These are phyloP conservation scores for Avena insularis DNA, from an alignment of 176 grass and related monocot genomes.

Conservation along the genomic window DNA sequence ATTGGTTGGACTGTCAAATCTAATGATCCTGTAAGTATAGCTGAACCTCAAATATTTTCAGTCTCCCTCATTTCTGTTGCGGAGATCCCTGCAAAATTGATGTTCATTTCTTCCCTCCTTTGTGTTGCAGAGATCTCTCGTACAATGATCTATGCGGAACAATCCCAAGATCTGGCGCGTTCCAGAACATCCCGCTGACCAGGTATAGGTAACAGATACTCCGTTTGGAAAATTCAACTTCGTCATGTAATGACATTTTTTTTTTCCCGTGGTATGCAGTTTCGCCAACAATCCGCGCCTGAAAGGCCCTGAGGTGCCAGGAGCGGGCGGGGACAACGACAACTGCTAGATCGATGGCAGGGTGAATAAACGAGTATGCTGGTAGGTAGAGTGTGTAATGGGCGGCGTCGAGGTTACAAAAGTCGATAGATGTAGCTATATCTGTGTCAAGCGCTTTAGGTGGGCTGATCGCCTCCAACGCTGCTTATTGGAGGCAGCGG, in stretches of 20 bases:
- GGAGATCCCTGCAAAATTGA: constrained; percentile 64
- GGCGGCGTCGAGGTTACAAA: background rate
- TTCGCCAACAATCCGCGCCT: constrained; percentile 81
- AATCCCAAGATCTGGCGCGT: constrained; percentile 65
- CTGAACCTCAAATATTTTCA: background rate
- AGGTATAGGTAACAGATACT: constrained; percentile 46
- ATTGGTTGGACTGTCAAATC: constrained; percentile 44
- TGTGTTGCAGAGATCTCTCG: constrained; percentile 65
- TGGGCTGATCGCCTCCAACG: too few species aligned
- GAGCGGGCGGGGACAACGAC: constrained; percentile 40
- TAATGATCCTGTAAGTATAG: constrained; percentile 56
- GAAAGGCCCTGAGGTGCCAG: constrained; percentile 56
- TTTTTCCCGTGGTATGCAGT: constrained; percentile 26
- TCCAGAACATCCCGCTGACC: constrained; percentile 48
- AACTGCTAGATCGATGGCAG: constrained; percentile 44
- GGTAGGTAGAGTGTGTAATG: background rate
- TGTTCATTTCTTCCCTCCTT: background rate
- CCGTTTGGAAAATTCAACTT: background rate
- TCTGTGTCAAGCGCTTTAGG: too few species aligned
- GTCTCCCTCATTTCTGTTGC: constrained; percentile 8
- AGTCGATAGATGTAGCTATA: background rate
- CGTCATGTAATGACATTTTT: background rate
- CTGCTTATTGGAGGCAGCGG: too few species aligned
- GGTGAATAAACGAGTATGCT: constrained; percentile 11
- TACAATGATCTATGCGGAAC: constrained; percentile 80